These are phyloP conservation scores for Colletotrichum sojae DNA, from an alignment of 2,329 filamentous ascomycete genomes.

Conservation along the genomic window DNA sequence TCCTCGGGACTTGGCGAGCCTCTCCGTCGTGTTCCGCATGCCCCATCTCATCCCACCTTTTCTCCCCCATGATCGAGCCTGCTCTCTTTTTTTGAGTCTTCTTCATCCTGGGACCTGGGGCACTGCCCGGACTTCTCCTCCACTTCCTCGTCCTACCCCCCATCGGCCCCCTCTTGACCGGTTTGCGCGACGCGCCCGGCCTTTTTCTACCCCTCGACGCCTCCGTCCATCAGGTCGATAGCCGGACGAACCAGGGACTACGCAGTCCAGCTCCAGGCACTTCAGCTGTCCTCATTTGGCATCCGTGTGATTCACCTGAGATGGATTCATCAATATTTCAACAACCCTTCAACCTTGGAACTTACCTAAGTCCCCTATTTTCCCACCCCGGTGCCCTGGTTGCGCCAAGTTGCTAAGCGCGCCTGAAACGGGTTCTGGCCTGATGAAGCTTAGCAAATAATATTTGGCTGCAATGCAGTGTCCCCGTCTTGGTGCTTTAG, in stretches of 20 bases:
- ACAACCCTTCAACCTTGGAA: neutral
- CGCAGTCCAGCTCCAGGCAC: neutral
- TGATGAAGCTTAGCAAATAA: conserved; percentile 18
- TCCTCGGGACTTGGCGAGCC: conserved; percentile 27
- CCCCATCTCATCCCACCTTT: neutral
- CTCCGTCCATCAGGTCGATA: neutral
- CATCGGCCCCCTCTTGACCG: conserved; percentile 26
- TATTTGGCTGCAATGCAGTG: conserved; percentile 15
- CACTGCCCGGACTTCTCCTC: neutral
- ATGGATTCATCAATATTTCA: conserved; percentile 1
- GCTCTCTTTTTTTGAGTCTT: too few species aligned
- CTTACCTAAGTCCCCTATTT: neutral
- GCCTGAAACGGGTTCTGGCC: conserved; percentile 35
- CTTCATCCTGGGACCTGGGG: neutral
- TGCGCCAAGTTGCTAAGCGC: conserved; percentile 19
- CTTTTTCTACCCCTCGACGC: neutral
- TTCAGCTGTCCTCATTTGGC: conserved; percentile 1
- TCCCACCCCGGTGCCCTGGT: conserved; percentile 7
- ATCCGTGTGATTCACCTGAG: neutral
- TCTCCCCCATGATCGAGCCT: too few species aligned
- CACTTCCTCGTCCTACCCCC: neutral
- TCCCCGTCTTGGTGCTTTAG: conserved; percentile 11
- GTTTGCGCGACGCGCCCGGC: conserved; percentile 11
- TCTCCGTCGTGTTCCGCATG: conserved; percentile 12
- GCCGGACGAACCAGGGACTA: conserved; percentile 9